A percentile compares a stretch with the other conserved stretches of the same genome.
Evolutionary conservation across 164 flowering plant genomes (phyloP).

Genomic region (Pachysandra terminalis): DNA sequence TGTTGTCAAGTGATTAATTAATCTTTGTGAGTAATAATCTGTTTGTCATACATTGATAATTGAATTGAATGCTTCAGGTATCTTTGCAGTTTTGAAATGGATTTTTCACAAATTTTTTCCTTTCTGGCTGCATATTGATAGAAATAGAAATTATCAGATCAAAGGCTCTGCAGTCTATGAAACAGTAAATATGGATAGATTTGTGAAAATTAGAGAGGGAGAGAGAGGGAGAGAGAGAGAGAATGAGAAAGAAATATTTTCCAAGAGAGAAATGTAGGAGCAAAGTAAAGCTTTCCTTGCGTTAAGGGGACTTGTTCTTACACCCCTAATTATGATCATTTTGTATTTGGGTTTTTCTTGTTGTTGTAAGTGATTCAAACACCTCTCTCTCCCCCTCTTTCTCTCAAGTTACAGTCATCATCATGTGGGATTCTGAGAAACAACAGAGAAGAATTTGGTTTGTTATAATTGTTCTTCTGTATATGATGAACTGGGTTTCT

Average conservation of each 20-base stretch:
- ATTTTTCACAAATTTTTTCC: background rate
- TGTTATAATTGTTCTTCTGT: slow-evolving; percentile 11
- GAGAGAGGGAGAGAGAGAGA: background rate
- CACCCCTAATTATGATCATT: background rate
- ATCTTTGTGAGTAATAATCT: background rate
- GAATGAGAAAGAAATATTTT: background rate
- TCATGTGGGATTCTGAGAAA: slow-evolving; percentile 12
- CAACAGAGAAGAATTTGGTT: background rate
- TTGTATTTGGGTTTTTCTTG: background rate
- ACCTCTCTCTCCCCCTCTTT: slow-evolving; percentile 13
- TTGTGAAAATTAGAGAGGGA: background rate
- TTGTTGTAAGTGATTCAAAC: slow-evolving; percentile 12
- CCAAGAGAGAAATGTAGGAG: slow-evolving; percentile 4
- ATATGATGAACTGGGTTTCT: slow-evolving; percentile 13
- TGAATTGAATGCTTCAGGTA: background rate
- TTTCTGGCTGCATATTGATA: background rate
- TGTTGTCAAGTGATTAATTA: too few relatives aligned
- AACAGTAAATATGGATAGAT: slow-evolving; percentile 3
- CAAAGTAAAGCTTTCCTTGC: too few relatives aligned
- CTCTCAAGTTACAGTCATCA: too few relatives aligned
- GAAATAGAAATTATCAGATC: background rate
- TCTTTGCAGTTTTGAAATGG: background rate
- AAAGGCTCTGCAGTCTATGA: slow-evolving; percentile 3
- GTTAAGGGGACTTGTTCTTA: background rate
- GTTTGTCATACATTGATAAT: background rate